Conservation (phyloP, 306 rosid species). For the Dalbergia cultrata region DNA sequence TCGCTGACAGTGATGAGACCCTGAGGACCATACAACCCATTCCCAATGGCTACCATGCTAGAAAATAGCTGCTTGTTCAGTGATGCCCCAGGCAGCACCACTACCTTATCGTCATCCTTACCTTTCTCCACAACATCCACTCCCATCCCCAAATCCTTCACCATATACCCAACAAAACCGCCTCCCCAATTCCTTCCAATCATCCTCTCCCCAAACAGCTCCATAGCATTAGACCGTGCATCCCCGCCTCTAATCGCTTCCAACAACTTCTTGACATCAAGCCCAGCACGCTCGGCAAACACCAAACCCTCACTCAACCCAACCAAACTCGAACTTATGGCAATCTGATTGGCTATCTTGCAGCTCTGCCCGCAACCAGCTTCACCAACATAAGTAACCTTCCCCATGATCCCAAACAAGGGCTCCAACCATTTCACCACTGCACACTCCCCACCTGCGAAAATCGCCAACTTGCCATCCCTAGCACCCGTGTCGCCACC, state of each 20-base stretch:
- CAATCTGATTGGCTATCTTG: constrained; percentile 75
- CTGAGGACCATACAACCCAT: constrained; percentile 69
- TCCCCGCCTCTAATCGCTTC: constrained; percentile 68
- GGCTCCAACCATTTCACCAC: constrained; percentile 69
- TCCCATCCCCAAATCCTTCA: constrained; percentile 82
- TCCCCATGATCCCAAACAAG: constrained; percentile 62
- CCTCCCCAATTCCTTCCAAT: constrained; percentile 66
- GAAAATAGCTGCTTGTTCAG: constrained; percentile 73
- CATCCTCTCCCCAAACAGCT: constrained; percentile 70
- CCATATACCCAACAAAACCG: constrained; percentile 67
- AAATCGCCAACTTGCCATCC: constrained; percentile 71
- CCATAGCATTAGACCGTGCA: constrained; percentile 67
- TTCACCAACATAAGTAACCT: constrained; percentile 59
- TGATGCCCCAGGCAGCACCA: constrained; percentile 72
- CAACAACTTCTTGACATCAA: constrained; percentile 55
- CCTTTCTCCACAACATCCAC: constrained; percentile 60
- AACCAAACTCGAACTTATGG: constrained; percentile 55
- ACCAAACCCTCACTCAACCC: constrained; percentile 73
- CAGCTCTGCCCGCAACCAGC: constrained; percentile 78
- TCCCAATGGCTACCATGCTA: constrained; percentile 70
- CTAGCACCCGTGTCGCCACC: constrained; percentile 77
- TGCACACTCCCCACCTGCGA: constrained; percentile 60
- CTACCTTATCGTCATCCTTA: constrained; percentile 53
- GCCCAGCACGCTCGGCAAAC: constrained; percentile 69
- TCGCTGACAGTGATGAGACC: constrained; percentile 63